A percentile compares a stretch with the other conserved stretches of the same genome.
Evolutionary conservation across 345 rosid genomes (phyloP).

Genomic region (Linum trigynum): DNA sequence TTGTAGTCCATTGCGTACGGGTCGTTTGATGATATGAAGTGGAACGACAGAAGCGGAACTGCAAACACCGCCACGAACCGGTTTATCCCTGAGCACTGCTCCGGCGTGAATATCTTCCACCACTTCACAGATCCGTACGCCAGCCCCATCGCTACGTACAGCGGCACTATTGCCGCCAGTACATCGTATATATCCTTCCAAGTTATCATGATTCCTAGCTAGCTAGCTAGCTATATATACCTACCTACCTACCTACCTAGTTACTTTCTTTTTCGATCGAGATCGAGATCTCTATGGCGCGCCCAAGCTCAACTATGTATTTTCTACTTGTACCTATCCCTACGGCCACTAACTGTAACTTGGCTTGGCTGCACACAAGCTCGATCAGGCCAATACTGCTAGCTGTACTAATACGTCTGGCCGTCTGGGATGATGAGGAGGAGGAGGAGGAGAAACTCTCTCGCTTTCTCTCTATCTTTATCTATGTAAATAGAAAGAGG

Average conservation of each 20-base stretch:
- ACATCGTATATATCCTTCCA: constrained; percentile 26
- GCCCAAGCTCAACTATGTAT: too few relatives aligned
- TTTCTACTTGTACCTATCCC: too few relatives aligned
- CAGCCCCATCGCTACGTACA: constrained; percentile 23
- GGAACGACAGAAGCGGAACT: constrained; percentile 22
- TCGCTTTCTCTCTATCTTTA: too few relatives aligned
- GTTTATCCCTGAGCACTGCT: constrained; percentile 31
- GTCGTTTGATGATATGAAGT: constrained; percentile 36
- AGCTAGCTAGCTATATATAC: too few relatives aligned
- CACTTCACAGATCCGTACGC: constrained; percentile 25
- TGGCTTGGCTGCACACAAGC: too few relatives aligned
- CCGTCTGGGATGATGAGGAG: too few relatives aligned
- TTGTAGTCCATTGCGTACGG: constrained; percentile 40
- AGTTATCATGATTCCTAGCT: constrained; percentile 15
- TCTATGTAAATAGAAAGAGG: too few relatives aligned
- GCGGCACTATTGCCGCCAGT: constrained; percentile 22
- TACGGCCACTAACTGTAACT: too few relatives aligned
- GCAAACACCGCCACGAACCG: constrained; percentile 29
- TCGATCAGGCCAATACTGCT: too few relatives aligned
- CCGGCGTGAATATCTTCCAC: constrained; percentile 33
- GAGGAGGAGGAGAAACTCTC: too few relatives aligned
- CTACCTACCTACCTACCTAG: too few relatives aligned
- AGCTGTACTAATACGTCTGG: too few relatives aligned
- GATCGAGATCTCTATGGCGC: neutral
- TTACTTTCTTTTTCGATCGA: neutral